phyloP scores from a whole-genome alignment of 1,284 basidiomycete genomes.

The Tilletia indica region DNA sequence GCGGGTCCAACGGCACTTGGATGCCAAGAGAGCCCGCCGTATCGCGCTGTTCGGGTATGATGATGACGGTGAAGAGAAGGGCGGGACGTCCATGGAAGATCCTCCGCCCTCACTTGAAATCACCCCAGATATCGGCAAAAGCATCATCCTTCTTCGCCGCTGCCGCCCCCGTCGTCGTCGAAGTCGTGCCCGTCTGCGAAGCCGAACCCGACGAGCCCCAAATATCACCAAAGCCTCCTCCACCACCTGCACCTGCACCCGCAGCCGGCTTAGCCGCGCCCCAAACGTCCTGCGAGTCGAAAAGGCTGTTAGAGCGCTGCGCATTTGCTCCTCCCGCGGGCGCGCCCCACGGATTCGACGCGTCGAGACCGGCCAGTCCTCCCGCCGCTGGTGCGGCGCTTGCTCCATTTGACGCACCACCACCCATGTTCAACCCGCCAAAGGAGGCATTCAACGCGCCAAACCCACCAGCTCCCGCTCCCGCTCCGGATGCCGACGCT shows the following conservation, averaged over 20 bases:
- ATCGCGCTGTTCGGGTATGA: no score
- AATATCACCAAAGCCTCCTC: neutral
- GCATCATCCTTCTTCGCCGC: slow-evolving; percentile 39
- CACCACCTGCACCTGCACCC: neutral
- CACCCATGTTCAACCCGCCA: slow-evolving; percentile 26
- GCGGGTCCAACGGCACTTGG: no score
- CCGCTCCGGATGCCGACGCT: neutral
- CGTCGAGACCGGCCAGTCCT: neutral
- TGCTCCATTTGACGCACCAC: neutral
- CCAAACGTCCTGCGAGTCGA: slow-evolving; percentile 48
- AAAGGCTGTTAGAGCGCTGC: slow-evolving; percentile 24
- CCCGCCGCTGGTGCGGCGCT: neutral
- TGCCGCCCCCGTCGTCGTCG: slow-evolving; percentile 10
- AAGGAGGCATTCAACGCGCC: slow-evolving; percentile 29
- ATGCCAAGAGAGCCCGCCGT: no score
- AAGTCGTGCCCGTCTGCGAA: neutral
- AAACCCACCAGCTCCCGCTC: slow-evolving; percentile 16
- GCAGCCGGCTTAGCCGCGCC: neutral
- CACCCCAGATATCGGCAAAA: slow-evolving; percentile 55
- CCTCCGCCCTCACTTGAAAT: slow-evolving; percentile 39
- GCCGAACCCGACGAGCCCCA: slow-evolving; percentile 11
- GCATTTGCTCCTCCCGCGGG: neutral
- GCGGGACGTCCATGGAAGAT: no score
- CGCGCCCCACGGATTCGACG: slow-evolving; percentile 20
- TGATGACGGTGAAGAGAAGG: no score